A percentile compares a stretch with the other conserved stretches of the same genome.
phyloP scores from a whole-genome alignment of 306 rosid species.

The Cicer yamashitae region DNA sequence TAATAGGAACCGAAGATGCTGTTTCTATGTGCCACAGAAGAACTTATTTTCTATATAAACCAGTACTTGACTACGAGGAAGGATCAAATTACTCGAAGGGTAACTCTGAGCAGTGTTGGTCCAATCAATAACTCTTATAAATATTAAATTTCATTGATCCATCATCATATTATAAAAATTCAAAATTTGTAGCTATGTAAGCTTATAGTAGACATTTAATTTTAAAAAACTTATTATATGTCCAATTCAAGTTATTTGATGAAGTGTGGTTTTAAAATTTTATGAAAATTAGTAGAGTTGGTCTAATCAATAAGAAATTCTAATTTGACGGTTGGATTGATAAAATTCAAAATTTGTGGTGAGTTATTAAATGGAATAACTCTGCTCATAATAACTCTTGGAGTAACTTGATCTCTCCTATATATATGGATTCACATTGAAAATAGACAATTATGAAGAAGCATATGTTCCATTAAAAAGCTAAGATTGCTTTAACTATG shows the following conservation, averaged over 20 bases:
- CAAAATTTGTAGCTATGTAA: not conserved
- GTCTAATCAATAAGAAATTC: not conserved
- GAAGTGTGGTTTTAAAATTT: not conserved
- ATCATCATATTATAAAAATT: not conserved
- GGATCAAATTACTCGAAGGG: not conserved
- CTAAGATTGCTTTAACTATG: not conserved
- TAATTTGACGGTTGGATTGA: not conserved
- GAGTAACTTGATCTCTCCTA: too few relatives aligned
- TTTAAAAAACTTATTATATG: not conserved
- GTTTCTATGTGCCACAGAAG: not conserved
- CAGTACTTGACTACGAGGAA: not conserved
- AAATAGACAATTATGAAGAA: conserved; percentile 24
- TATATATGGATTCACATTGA: conserved; percentile 2
- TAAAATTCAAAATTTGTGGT: too few relatives aligned
- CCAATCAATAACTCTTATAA: not conserved
- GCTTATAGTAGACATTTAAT: not conserved
- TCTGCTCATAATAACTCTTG: too few relatives aligned
- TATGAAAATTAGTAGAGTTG: not conserved
- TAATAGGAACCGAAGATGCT: conserved; percentile 8
- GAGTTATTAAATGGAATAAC: too few relatives aligned
- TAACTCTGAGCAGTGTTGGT: not conserved
- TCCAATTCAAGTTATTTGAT: not conserved
- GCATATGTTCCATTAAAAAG: conserved; percentile 28
- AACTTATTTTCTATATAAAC: not conserved
- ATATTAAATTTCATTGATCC: not conserved